Evolutionary conservation across 1,284 basidiomycete genomes (phyloP).

Genomic region (Microbotryomycetes sp.): DNA sequence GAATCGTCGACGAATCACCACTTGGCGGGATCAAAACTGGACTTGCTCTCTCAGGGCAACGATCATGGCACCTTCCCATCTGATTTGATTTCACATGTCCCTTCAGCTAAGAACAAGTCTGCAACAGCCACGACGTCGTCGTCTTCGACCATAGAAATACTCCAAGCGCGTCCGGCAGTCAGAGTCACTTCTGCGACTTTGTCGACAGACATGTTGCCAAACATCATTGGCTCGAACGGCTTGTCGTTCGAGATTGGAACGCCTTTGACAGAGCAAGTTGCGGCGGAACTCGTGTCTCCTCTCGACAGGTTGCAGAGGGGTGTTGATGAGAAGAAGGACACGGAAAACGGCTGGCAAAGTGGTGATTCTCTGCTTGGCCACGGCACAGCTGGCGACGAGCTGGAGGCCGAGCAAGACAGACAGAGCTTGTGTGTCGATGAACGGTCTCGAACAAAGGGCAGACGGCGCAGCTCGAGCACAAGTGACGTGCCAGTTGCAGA

Average conservation of each 20-base stretch:
- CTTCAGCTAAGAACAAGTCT: not conserved
- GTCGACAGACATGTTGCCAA: slow-evolving; percentile 25
- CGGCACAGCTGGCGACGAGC: not conserved
- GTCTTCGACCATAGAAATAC: not conserved
- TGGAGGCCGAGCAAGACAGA: slow-evolving; percentile 1
- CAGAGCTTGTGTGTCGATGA: slow-evolving; percentile 1
- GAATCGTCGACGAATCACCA: not conserved
- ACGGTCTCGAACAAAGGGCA: not conserved
- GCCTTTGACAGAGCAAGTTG: slow-evolving; percentile 16
- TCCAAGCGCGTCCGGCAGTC: slow-evolving; percentile 19
- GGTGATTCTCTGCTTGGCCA: slow-evolving; percentile 19
- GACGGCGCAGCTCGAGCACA: slow-evolving; percentile 5
- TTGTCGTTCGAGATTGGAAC: slow-evolving; percentile 9
- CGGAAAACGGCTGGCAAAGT: slow-evolving; percentile 3
- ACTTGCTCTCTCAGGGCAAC: not conserved
- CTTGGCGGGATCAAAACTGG: not conserved
- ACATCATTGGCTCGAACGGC: slow-evolving; percentile 8
- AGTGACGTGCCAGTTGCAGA: slow-evolving; percentile 18
- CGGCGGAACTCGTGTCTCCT: slow-evolving; percentile 23
- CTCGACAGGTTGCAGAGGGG: slow-evolving; percentile 20
- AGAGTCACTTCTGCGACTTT: slow-evolving; percentile 23
- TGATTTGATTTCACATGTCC: not conserved
- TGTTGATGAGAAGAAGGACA: slow-evolving; percentile 3
- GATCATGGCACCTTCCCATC: not conserved
- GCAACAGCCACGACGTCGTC: not conserved